Percentiles rank a stretch among this genome's conserved stretches.
Evolutionary conservation across 352 stramenopile genomes (phyloP).

Genomic region (Elongisporangium prolatum): DNA sequence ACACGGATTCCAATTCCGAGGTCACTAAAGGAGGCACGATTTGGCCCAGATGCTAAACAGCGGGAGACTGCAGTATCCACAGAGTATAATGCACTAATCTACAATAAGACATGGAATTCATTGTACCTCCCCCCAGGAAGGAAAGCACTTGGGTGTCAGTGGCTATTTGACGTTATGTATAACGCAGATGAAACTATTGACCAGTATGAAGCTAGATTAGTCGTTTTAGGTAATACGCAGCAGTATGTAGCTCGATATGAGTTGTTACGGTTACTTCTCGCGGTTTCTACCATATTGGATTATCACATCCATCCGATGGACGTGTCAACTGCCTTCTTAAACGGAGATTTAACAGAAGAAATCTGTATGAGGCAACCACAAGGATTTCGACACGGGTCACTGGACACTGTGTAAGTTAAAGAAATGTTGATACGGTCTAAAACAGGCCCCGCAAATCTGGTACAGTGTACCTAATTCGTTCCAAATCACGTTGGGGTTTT

Average conservation of each 20-base stretch:
- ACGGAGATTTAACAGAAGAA: background rate
- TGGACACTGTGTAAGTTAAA: background rate
- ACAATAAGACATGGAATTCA: constrained; percentile 6
- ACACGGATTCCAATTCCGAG: constrained; percentile 6
- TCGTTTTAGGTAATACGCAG: too few species aligned
- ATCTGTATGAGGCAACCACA: constrained; percentile 1
- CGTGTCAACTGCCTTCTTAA: too few species aligned
- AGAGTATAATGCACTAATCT: constrained; percentile 2
- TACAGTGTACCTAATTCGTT: too few species aligned
- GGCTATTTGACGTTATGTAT: too few species aligned
- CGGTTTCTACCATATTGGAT: background rate
- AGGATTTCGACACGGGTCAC: background rate
- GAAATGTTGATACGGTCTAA: constrained; percentile 1
- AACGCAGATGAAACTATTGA: too few species aligned
- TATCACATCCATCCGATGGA: constrained; percentile 2
- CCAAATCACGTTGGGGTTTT: too few species aligned
- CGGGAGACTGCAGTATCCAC: constrained; percentile 4
- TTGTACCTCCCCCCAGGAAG: constrained; percentile 3
- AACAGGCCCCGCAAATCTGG: constrained; percentile 1
- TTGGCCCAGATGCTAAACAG: constrained; percentile 3
- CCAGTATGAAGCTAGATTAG: too few species aligned
- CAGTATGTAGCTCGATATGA: constrained; percentile 3
- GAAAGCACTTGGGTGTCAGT: constrained; percentile 5
- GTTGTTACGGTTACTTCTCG: background rate
- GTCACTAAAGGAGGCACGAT: constrained; percentile 6